These are phyloP conservation scores for Penicillium nucicola DNA, from an alignment of 495 filamentous ascomycete species.

Conservation along the genomic window DNA sequence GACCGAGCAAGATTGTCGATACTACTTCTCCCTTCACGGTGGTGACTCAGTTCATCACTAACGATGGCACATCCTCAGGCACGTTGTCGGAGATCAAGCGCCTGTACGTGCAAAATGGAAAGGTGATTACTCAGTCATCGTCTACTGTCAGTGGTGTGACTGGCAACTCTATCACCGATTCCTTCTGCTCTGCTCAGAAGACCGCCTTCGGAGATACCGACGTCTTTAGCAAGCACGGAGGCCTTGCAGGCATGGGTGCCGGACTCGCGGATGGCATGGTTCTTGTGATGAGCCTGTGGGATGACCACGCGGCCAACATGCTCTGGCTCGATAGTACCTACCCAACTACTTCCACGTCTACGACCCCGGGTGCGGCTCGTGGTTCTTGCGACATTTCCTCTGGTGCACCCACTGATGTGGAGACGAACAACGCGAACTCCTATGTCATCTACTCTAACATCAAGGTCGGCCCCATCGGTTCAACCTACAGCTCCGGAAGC, in stretches of 20 bases:
- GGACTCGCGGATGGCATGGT: constrained; percentile 61
- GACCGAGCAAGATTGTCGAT: constrained; percentile 55
- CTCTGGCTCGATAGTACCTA: constrained; percentile 80
- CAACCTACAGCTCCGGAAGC: constrained; percentile 44
- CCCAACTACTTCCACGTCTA: constrained; percentile 54
- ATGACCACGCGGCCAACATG: constrained; percentile 76
- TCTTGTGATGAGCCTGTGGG: constrained; percentile 77
- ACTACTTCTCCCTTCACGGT: constrained; percentile 61
- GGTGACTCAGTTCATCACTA: constrained; percentile 64
- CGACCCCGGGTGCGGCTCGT: constrained; percentile 62
- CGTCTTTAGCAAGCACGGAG: constrained; percentile 58
- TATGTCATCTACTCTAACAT: constrained; percentile 67
- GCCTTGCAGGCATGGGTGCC: constrained; percentile 53
- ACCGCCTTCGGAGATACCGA: constrained; percentile 56
- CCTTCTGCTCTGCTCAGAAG: constrained; percentile 63
- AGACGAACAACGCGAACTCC: constrained; percentile 49
- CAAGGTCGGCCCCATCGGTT: constrained; percentile 63
- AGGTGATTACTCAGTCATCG: constrained; percentile 55
- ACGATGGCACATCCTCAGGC: constrained; percentile 48
- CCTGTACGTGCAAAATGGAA: constrained; percentile 66
- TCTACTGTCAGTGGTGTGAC: constrained; percentile 50
- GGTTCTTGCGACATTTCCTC: constrained; percentile 63
- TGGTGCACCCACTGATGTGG: constrained; percentile 61
- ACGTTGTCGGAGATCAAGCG: constrained; percentile 60
- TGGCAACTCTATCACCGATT: constrained; percentile 53